Base-by-base conservation (phyloP, 2,329 filamentous ascomycete genomes). In the Blumeria graminis region DNA sequence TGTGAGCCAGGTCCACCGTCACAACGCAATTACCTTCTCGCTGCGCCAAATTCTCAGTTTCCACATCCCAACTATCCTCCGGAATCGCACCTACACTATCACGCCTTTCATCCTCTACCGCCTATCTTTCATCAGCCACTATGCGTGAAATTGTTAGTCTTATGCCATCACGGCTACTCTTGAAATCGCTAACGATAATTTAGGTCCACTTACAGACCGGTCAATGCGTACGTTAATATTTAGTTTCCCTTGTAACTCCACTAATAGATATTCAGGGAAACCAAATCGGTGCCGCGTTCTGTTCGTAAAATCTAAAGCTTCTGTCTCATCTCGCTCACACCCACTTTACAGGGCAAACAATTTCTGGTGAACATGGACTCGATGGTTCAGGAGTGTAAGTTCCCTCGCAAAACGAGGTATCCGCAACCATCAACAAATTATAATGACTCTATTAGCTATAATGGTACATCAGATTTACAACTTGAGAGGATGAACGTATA, bases 211-310 rank as follows among this genome's bases (percentile, higher is more conserved):
- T 98, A 68, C 92, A 98, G 78, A 98, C 92, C 80, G 92, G 92
- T 74, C 92, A 98, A 82, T 96, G 92, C 78, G 90, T 95, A 81
- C 76, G 82, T 79, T 60, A 56, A n/a, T 8, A 13, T 18, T 2
- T 10, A 11, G 39, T n/a, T 36, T 13, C 5, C 22, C 3, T 46
- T 16, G n/a, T 16, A 28, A 1, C 18, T 50, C 9, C 33, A 50
- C n/a, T 48, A 28, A 48, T n/a, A 16, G 10, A 34, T 9, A 60
- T 6, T 66, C 68, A 95, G 90, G 92, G 92, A 81, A 98, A 98
- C 85, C 92, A 98, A 86, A 94, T 96, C 56, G 92, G 92, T 90
- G 92, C 92, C 78, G 92, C 92, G 75, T 98, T 98, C 81, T 98
- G 84, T 86, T 74, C 65, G 80, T 76, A 63, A 14, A 11, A 58